phyloP scores from a whole-genome alignment of 1,139 yeast species.

The Suhomyces coccinellae region DNA sequence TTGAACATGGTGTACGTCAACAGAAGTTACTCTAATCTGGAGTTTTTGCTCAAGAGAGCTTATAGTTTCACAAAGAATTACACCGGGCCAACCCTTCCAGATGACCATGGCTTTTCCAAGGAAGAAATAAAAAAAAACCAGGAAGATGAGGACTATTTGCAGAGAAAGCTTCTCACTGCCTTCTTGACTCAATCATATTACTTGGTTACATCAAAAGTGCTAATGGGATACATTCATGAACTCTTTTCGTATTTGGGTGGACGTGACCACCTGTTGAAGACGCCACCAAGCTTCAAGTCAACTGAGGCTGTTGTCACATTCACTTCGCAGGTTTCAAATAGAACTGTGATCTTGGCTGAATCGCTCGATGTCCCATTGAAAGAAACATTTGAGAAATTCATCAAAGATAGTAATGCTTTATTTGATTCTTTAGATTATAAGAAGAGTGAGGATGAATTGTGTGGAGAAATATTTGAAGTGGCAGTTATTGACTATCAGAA shows the following conservation, averaged over 20 bases:
- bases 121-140: conserved; percentile 41
- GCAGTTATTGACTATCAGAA: conserved; percentile 38
- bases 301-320: neutral
- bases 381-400: conserved; percentile 36
- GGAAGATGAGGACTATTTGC: conserved; percentile 56
- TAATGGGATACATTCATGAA: conserved; percentile 27
- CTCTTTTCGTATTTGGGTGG: conserved; percentile 22
- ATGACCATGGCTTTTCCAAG: conserved; percentile 27
- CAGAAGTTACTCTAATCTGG: conserved; percentile 25
- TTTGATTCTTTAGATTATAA: conserved; percentile 26
- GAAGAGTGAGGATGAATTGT: conserved; percentile 12
- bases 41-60: conserved; percentile 58
- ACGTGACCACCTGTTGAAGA: conserved; percentile 8
- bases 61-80: conserved; percentile 70
- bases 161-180: conserved; percentile 45
- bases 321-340: conserved; percentile 28
- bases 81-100: conserved; percentile 35
- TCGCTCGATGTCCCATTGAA: conserved; percentile 65
- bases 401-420: conserved; percentile 28
- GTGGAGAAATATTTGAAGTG: conserved; percentile 35
- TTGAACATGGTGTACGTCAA: conserved; percentile 51
- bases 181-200: conserved; percentile 48
- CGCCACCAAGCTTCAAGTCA: neutral
- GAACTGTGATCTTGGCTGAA: conserved; percentile 54
- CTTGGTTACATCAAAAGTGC: conserved; percentile 29